A percentile compares a stretch with the other conserved stretches of the same genome.
Evolutionary conservation across 2,329 filamentous ascomycete species (phyloP).

Genomic region (Alternaria viburni): DNA sequence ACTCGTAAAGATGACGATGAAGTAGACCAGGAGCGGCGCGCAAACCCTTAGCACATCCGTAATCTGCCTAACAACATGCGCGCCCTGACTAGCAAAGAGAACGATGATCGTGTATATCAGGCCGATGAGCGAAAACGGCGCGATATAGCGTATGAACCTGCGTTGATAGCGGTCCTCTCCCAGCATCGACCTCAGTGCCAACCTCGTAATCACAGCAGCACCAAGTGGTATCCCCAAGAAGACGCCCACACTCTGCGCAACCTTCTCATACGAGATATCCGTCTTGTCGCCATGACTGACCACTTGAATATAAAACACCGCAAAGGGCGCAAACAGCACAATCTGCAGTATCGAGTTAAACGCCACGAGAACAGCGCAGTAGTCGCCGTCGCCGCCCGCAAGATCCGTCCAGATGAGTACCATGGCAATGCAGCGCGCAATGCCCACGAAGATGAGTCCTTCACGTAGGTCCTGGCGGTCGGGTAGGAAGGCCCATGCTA

Average conservation of each 20-base stretch:
- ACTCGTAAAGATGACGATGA: conserved; percentile 73
- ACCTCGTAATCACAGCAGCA: conserved; percentile 77
- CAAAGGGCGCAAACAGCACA: conserved; percentile 56
- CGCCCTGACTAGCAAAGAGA: conserved; percentile 82
- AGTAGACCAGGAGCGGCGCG: conserved; percentile 83
- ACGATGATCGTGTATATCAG: conserved; percentile 87
- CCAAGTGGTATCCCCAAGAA: conserved; percentile 84
- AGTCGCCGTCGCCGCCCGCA: conserved; percentile 78
- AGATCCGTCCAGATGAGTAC: conserved; percentile 81
- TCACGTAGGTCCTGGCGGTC: conserved; percentile 57
- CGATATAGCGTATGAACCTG: conserved; percentile 71
- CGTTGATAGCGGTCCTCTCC: conserved; percentile 69
- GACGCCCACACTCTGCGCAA: conserved; percentile 80
- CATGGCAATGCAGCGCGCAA: conserved; percentile 90
- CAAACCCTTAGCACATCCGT: conserved; percentile 81
- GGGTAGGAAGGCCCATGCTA: conserved; percentile 66
- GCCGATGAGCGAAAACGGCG: conserved; percentile 80
- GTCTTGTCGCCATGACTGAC: conserved; percentile 62
- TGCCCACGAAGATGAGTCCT: conserved; percentile 80
- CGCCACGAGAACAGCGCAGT: conserved; percentile 70
- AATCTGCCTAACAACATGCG: conserved; percentile 82
- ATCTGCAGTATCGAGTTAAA: conserved; percentile 58
- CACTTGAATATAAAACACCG: conserved; percentile 65
- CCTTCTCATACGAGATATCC: conserved; percentile 65
- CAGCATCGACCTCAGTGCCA: conserved; percentile 62